A percentile compares a stretch with the other conserved stretches of the same genome.
Conservation (phyloP, 768 basidiomycete genomes). For the Sporobolomyces phaffii region DNA sequence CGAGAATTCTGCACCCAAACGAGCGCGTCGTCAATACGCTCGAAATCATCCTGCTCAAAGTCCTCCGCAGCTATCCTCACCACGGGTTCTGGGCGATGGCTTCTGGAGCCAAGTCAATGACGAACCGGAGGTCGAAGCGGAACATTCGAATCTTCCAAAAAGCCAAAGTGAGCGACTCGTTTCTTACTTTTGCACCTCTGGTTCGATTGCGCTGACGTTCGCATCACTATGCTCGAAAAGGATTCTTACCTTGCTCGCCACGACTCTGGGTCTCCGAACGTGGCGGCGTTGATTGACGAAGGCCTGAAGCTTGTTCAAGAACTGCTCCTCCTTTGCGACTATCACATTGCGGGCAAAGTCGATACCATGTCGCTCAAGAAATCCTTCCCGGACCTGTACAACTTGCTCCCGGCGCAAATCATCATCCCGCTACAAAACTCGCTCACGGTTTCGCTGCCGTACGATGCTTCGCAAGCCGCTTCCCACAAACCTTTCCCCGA, state of each 20-base stretch:
- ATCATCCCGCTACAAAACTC: slow-evolving; percentile 91
- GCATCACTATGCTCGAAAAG: not conserved
- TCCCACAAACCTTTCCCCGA: slow-evolving; percentile 74
- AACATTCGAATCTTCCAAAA: slow-evolving; percentile 50
- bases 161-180: slow-evolving; percentile 45
- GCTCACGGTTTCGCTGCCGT: slow-evolving; percentile 79
- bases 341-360: slow-evolving; percentile 20
- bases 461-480: slow-evolving; percentile 54
- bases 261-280: not conserved
- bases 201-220: not conserved
- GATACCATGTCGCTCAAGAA: slow-evolving; percentile 28
- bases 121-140: slow-evolving; percentile 56
- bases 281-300: slow-evolving; percentile 23
- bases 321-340: slow-evolving; percentile 35
- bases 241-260: not conserved
- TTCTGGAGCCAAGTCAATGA: slow-evolving; percentile 78
- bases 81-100: slow-evolving; percentile 91
- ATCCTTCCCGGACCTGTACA: slow-evolving; percentile 28
- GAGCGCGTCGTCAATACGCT: slow-evolving; percentile 58
- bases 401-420: slow-evolving; percentile 47
- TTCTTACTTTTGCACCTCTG: not conserved
- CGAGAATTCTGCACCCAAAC: slow-evolving; percentile 75
- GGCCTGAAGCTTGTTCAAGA: slow-evolving; percentile 32
- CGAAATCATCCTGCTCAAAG: slow-evolving; percentile 60
- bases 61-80: slow-evolving; percentile 76